Conservation (phyloP, 129 eudicot species). For the Lactuca saligna region DNA sequence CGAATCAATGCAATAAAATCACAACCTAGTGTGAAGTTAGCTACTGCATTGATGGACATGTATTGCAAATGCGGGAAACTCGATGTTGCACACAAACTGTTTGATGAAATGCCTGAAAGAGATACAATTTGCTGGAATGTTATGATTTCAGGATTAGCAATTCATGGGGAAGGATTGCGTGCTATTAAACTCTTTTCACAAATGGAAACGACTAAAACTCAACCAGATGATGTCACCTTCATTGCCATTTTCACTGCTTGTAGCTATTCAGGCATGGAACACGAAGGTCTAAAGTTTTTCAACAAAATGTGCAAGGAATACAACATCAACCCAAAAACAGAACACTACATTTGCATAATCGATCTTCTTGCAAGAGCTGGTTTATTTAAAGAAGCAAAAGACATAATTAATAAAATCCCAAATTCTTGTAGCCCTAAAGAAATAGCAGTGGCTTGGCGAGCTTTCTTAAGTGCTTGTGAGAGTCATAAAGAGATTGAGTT, state of each 20-base stretch:
- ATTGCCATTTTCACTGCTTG: slow-evolving; percentile 61
- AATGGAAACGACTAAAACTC: slow-evolving; percentile 39
- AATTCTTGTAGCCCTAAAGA: slow-evolving; percentile 33
- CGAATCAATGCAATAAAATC: slow-evolving; percentile 25
- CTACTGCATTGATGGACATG: slow-evolving; percentile 71
- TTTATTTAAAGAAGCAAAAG: slow-evolving; percentile 52
- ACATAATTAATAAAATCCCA: slow-evolving; percentile 38
- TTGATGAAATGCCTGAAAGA: slow-evolving; percentile 49
- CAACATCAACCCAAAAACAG: slow-evolving; percentile 49
- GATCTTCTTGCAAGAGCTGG: slow-evolving; percentile 55
- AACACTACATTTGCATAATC: slow-evolving; percentile 55
- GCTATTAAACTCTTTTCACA: slow-evolving; percentile 45
- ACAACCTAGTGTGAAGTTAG: slow-evolving; percentile 29
- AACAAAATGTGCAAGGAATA: slow-evolving; percentile 41
- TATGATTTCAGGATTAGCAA: slow-evolving; percentile 61
- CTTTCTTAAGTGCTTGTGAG: slow-evolving; percentile 47
- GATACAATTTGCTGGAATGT: slow-evolving; percentile 65
- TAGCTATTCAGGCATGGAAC: slow-evolving; percentile 59
- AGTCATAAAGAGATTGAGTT: slow-evolving; percentile 38
- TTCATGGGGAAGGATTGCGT: slow-evolving; percentile 48
- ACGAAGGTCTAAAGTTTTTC: slow-evolving; percentile 52
- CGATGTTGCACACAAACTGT: slow-evolving; percentile 53
- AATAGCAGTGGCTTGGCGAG: slow-evolving; percentile 59
- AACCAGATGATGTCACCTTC: slow-evolving; percentile 62
- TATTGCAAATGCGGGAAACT: slow-evolving; percentile 69